Conservation (phyloP, 306 rosid species). For the Quercus agrifolia region DNA sequence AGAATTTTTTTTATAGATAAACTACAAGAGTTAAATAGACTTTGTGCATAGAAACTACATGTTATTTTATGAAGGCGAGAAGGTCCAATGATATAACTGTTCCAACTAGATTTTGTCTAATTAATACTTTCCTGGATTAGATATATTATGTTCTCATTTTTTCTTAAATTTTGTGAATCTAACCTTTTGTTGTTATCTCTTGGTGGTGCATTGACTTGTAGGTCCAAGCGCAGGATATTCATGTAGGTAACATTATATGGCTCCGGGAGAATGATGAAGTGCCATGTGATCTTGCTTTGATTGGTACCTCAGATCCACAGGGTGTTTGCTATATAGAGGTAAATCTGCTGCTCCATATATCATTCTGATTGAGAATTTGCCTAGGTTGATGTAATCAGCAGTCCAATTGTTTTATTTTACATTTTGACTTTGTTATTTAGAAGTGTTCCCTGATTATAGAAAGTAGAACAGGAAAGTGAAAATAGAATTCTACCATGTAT, state of each 20-base stretch:
- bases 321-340: conserved; percentile 96
- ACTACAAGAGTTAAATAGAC: neutral
- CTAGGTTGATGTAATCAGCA: neutral
- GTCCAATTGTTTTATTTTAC: neutral
- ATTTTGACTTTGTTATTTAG: neutral
- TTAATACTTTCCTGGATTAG: conserved; percentile 1
- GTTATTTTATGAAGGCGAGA: neutral
- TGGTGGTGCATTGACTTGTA: conserved; percentile 33
- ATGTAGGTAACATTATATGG: conserved; percentile 88
- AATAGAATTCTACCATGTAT: neutral
- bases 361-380: neutral
- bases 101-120: neutral
- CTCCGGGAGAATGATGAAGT: conserved; percentile 98
- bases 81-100: neutral
- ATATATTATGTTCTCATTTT: conserved; percentile 15
- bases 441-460: neutral
- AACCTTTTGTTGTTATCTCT: conserved; percentile 7
- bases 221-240: conserved; percentile 93
- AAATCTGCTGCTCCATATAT: conserved; percentile 21
- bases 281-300: conserved; percentile 94
- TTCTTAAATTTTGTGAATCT: conserved; percentile 17
- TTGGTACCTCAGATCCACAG: conserved; percentile 94
- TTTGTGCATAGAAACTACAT: neutral
- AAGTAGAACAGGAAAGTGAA: neutral
- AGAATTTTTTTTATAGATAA: neutral